Evolutionary conservation across 2,329 filamentous ascomycete species (phyloP).

Genomic region (Fusarium subtropicale): DNA sequence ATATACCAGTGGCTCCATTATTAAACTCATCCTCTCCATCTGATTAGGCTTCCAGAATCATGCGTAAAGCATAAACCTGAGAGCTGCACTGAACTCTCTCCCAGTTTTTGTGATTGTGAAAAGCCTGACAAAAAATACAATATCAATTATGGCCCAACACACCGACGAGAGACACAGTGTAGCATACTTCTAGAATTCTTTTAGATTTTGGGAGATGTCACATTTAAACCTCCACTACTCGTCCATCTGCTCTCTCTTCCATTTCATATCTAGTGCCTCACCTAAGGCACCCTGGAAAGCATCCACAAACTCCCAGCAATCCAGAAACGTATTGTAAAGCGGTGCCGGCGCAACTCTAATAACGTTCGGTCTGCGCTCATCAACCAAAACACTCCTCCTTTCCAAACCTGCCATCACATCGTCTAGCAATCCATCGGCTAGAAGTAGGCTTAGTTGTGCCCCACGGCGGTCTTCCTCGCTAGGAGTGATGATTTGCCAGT

Average conservation of each 20-base stretch:
- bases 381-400: constrained; percentile 76
- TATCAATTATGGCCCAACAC: neutral
- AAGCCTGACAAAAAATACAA: neutral
- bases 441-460: constrained; percentile 79
- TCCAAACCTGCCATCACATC: constrained; percentile 71
- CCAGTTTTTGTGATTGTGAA: no score
- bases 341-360: constrained; percentile 83
- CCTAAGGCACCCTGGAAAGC: constrained; percentile 45
- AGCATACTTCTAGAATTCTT: neutral
- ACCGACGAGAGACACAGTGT: neutral
- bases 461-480: constrained; percentile 71
- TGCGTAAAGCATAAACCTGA: neutral
- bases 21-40: neutral
- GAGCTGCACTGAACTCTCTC: neutral
- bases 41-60: neutral
- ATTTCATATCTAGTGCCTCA: constrained; percentile 39
- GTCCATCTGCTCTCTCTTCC: constrained; percentile 35
- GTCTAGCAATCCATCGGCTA: constrained; percentile 74
- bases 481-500: constrained; percentile 74
- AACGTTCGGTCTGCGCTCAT: constrained; percentile 84
- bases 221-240: neutral
- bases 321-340: constrained; percentile 81
- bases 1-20: neutral
- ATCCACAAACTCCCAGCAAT: constrained; percentile 57
- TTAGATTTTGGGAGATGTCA: neutral